Evolutionary conservation across 2,329 filamentous ascomycete genomes (phyloP), one percentile per base, ranked within the genome.

Genomic region (Pezicula radicicola): DNA sequence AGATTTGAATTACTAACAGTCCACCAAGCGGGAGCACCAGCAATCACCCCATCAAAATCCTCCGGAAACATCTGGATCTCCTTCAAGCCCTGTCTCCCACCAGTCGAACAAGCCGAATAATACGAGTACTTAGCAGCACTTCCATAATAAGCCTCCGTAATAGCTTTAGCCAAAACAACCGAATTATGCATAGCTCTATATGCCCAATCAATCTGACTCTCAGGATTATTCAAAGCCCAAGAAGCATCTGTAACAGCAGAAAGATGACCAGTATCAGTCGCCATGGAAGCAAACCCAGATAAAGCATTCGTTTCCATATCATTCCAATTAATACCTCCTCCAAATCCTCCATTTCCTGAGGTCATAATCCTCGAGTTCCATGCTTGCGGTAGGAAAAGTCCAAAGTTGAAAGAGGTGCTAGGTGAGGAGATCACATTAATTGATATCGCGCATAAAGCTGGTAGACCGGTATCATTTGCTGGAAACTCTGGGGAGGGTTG

Each of bases 31-130:
- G 66, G 72, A 39, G 73, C 67, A 18, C 72, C 73, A 12, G 71
- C 69, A 21, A 76, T 68, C 44, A 77, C 71, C 30, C 74, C 74
- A 50, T 77, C 74, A 48, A 76, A 77, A 57, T 76, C 74, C 13
- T 70, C 62, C 1, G 73, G 74, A 53, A 68, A 76, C 46, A 69
- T 63, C 52, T 75, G 68, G 2, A 71, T 67, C 2, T 70, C 70
- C 52, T 74, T 73, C 51, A 75, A 64, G 39, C 73, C 74, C 56
- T 76, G 72, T n/a, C 71, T 67, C 18, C 74, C 74, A 54, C 75
- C 75, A n/a, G 71, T 71, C 1, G 73, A 76, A 61, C 75, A 77
- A 19, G 73, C 74, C 8, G 74, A 59, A 56, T 72, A 77, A 63
- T 77, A 77, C 18, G 71, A 71, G 53, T 79, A 51, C 9, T 36